Percentiles rank a stretch among this genome's conserved stretches.
These are phyloP conservation scores for Hemerocallis citrina DNA, from an alignment of 106 monocot species.

Conservation along the genomic window DNA sequence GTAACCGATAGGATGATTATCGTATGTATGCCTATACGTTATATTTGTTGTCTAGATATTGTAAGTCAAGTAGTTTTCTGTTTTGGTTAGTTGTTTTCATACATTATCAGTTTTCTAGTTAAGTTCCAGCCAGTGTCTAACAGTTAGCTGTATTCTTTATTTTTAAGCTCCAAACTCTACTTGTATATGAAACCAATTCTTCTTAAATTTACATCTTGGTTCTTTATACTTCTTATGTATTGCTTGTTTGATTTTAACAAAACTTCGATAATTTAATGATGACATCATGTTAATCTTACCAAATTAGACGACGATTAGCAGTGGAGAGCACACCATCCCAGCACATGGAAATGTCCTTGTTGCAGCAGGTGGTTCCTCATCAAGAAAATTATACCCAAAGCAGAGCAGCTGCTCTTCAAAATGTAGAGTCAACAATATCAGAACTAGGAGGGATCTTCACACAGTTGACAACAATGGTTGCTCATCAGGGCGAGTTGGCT, in stretches of 20 bases:
- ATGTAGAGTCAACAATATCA: slow-evolving; percentile 33
- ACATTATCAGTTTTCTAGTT: too few species aligned
- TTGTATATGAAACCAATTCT: too few species aligned
- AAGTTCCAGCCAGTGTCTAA: too few species aligned
- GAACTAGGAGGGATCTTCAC: slow-evolving; percentile 28
- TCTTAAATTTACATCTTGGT: neutral
- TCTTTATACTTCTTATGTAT: neutral
- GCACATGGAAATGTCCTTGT: slow-evolving; percentile 16
- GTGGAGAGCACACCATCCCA: slow-evolving; percentile 11
- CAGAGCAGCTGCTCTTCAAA: slow-evolving; percentile 22
- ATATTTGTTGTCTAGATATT: too few species aligned
- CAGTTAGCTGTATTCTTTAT: too few species aligned
- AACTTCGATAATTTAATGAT: neutral
- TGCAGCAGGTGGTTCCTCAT: slow-evolving; percentile 27
- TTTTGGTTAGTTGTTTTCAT: too few species aligned
- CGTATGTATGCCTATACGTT: too few species aligned
- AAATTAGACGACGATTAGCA: slow-evolving; percentile 15
- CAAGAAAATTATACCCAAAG: slow-evolving; percentile 24
- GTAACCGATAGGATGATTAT: too few species aligned
- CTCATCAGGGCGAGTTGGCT: slow-evolving; percentile 26
- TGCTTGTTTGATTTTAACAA: neutral
- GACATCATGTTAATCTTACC: neutral
- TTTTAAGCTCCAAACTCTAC: too few species aligned
- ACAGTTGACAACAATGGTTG: slow-evolving; percentile 31
- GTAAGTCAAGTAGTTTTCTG: too few species aligned